These are phyloP conservation scores for Sporisorium iseilematis-ciliati DNA, from an alignment of 1,284 basidiomycete species.

Conservation along the genomic window DNA sequence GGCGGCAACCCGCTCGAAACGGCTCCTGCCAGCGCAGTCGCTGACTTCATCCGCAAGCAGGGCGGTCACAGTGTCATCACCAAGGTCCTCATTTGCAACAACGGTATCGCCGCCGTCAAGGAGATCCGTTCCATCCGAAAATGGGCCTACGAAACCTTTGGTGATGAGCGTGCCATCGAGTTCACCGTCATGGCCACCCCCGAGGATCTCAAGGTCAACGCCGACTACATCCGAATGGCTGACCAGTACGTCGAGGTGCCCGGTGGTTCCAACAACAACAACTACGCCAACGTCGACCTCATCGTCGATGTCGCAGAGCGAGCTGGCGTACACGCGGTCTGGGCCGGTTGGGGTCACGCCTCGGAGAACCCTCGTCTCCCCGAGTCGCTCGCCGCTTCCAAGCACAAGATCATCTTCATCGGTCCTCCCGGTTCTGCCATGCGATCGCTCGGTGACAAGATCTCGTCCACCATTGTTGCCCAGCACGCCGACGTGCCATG, in stretches of 20 bases:
- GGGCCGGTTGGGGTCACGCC: conserved; percentile 99
- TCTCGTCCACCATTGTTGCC: conserved; percentile 98
- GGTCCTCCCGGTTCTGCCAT: conserved; percentile 98
- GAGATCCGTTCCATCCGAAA: conserved; percentile 98
- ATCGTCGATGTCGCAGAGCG: conserved; percentile 99
- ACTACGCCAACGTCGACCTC: conserved; percentile 99
- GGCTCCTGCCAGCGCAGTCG: conserved; percentile 82
- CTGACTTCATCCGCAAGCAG: conserved; percentile 90
- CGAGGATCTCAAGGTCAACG: conserved; percentile 95
- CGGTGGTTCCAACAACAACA: conserved; percentile 98
- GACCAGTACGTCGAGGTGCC: conserved; percentile 99
- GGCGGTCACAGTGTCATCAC: conserved; percentile 99
- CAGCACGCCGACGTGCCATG: conserved; percentile 97
- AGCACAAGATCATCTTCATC: conserved; percentile 98
- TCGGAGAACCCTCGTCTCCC: conserved; percentile 99
- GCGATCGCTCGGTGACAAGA: conserved; percentile 99
- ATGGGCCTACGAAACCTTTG: conserved; percentile 99
- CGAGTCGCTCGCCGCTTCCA: conserved; percentile 89
- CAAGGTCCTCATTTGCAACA: conserved; percentile 77
- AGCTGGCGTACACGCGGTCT: conserved; percentile 96
- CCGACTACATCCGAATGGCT: conserved; percentile 99
- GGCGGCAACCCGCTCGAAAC: conserved; percentile 91
- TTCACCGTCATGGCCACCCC: conserved; percentile 99
- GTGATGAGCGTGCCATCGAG: conserved; percentile 92
- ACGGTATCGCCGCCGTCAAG: conserved; percentile 98